Evolutionary conservation across 176 grass and related monocot genomes (phyloP).

Genomic region (Areca catechu): DNA sequence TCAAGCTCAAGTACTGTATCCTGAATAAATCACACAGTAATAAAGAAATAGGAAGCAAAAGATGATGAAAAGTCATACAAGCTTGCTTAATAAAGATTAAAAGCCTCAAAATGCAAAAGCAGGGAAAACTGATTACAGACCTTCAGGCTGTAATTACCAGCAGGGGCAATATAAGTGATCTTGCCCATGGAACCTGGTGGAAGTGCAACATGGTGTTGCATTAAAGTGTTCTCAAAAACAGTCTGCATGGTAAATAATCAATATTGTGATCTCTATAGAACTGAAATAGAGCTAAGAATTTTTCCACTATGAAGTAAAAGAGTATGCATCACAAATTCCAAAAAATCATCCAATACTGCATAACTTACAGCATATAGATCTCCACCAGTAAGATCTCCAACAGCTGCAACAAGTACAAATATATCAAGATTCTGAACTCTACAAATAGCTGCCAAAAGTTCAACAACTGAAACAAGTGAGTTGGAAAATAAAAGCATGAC

Average conservation of each 20-base stretch:
- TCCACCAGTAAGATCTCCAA: conserved; percentile 59
- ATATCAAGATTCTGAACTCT: no score
- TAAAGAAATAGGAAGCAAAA: conserved; percentile 7
- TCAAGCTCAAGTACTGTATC: conserved; percentile 76
- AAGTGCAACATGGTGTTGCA: conserved; percentile 65
- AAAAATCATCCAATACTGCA: not conserved
- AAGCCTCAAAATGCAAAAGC: not conserved
- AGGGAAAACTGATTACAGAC: conserved; percentile 23
- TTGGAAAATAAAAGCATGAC: no score
- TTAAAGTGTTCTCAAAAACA: conserved; percentile 65
- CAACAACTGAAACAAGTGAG: conserved; percentile 44
- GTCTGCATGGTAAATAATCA: conserved; percentile 24
- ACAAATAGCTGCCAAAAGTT: conserved; percentile 31
- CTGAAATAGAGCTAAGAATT: not conserved
- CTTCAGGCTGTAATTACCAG: conserved; percentile 63
- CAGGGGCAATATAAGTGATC: conserved; percentile 51
- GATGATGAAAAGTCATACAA: conserved; percentile 13
- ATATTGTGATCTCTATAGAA: conserved; percentile 16
- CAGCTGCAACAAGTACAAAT: conserved; percentile 34
- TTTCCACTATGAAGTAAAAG: no score
- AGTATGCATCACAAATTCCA: no score
- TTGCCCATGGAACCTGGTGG: conserved; percentile 84
- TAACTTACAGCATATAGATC: conserved; percentile 67
- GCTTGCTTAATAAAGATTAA: not conserved
- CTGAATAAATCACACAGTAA: conserved; percentile 18